Evolutionary conservation across 2,329 filamentous ascomycete species (phyloP).

Genomic region (Apiospora marii): DNA sequence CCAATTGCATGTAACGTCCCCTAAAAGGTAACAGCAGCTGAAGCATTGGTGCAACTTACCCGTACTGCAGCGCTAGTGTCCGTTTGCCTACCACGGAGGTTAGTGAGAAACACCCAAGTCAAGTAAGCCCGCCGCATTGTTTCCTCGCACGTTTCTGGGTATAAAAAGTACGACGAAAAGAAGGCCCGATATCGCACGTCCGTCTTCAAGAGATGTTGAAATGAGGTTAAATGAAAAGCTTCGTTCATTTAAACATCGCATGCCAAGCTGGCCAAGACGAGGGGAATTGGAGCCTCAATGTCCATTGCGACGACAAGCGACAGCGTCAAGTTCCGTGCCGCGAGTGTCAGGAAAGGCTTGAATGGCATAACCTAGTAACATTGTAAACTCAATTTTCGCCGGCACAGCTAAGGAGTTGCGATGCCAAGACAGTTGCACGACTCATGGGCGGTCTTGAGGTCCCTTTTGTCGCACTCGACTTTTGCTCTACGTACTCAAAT

Average conservation of each 20-base stretch:
- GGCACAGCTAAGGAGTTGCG: neutral
- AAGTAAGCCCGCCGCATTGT: neutral
- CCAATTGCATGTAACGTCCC: neutral
- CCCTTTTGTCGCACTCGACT: neutral
- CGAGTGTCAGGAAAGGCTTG: neutral
- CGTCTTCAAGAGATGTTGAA: neutral
- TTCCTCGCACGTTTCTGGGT: neutral
- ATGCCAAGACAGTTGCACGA: slow-evolving; percentile 2
- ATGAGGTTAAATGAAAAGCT: neutral
- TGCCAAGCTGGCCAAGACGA: slow-evolving; percentile 12
- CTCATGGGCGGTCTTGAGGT: neutral
- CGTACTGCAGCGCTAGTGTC: neutral
- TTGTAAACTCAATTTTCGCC: neutral
- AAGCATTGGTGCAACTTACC: slow-evolving; percentile 15
- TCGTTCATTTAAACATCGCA: neutral
- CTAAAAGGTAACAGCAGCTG: neutral
- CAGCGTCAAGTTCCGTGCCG: slow-evolving; percentile 16
- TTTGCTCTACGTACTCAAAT: neutral
- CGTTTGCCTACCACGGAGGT: neutral
- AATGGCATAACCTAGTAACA: neutral
- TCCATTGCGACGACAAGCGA: neutral
- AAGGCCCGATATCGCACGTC: neutral
- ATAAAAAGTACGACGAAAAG: no score
- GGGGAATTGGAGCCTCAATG: neutral
- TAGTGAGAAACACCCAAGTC: neutral